Base-by-base conservation (phyloP, 371 early-diverging fungal genomes). In the Nosema granulosis region DNA sequence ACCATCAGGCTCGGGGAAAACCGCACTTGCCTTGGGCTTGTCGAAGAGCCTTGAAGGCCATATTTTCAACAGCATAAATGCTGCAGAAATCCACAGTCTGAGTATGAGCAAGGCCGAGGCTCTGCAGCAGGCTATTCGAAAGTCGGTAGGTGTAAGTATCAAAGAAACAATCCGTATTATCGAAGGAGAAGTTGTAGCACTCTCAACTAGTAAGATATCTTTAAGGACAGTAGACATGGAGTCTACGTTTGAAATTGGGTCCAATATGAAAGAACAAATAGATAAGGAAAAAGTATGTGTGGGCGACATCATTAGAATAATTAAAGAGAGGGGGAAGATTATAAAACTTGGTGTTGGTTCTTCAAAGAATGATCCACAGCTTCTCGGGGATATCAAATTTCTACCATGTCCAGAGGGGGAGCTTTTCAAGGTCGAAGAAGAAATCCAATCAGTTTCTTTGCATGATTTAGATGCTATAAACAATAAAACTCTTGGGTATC, bases 171-270 rank as follows among this genome's bases (percentile, higher is more conserved):
- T 93, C 4, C 94, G 93, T 83, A 84, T 96, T 54, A 94, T 96
- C 74, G 96, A 97, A 85, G 99, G 97, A 68, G 97, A 99, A 87
- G 95, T 99, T 12, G 95, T 95, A 11, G 95, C 16, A 83, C 89
- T 91, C 88, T 3, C 89, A 90, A 93, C 86, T 0, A 94, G 94
- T n/a, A 94, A 95, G 83, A 85, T 99, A 71, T 93, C 93, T 54
- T 83, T 97, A 38, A 97, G 97, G 86, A 99, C 99, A 24, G 94
- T 94, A 28, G 97, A 99, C 71, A 96, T 97, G 96, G 99, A 99
- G 86, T 95, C 97, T 24, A 90, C 94, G 59, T 97, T 95, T 84
- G 96, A 95, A 81, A 86, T 97, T 77, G 97, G 97, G 2, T 90
- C 91, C 73, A 96, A 95, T 87, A 96, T 99, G 94, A 92, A 95